Base-by-base conservation (phyloP, 345 rosid genomes). In the Carallia pectinifolia region DNA sequence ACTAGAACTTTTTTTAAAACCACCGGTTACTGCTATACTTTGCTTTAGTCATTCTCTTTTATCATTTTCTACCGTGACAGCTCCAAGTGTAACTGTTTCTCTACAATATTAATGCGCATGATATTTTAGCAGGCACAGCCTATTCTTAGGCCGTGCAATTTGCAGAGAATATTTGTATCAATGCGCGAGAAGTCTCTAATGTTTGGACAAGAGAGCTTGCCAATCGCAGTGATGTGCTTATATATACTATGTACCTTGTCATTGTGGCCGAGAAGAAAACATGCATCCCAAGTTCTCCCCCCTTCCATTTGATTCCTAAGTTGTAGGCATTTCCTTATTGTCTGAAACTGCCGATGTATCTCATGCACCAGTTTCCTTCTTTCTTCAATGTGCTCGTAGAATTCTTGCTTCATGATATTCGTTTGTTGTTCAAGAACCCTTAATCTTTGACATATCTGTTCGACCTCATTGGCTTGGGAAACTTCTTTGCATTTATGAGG, bases 371-470 rank as follows among this genome's bases (percentile, higher is more conserved):
- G 23, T 19, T 53, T 47, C 19, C 68, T 74, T 61, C 73, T 81
- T 62, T 86, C 86, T 58, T 77, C 70, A 19, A 65, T 44, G 8
- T 74, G 61, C 60, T 81, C 69, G 7, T 73, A 55, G 52, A 86
- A 59, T 36, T 73, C 75, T 76, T 66, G 76, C 75, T 72, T 81
- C 74, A 81, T 63, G n/a, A 53, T 58, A 39, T 70, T 61, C 39
- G 39, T 73, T 68, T 86, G 87, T 71, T 79, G 80, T 78, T 84
- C 90, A 17, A 86, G 85, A 47, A 59, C 50, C 72, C 72, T 65
- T 74, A 86, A 53, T 68, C 83, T 23, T 66, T 64, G 33, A 1
- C 62, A 40, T 16, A 84, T 44, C 62, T 77, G 67, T 53, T 76
- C 69, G 19, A 69, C 68, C 61, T 69, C 81, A n/a, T 54, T 6